Percentiles rank a stretch among this genome's conserved stretches.
These are phyloP conservation scores for Colletotrichum costaricense DNA, from an alignment of 2,329 filamentous ascomycete genomes.

Conservation along the genomic window DNA sequence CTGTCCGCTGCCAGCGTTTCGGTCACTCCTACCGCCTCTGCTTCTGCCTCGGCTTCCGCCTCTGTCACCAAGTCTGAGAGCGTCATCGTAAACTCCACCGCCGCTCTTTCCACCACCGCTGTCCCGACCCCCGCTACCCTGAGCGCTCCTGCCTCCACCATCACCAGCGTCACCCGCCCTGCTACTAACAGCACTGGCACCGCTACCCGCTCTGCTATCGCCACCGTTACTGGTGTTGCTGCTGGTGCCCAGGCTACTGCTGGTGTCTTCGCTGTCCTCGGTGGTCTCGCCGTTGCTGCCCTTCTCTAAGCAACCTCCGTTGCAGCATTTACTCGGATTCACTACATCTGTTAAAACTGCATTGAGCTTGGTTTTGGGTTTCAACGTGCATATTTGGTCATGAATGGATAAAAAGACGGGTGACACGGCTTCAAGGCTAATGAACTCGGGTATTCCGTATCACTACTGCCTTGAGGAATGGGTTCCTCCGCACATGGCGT, in stretches of 20 bases:
- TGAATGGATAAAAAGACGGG: conserved; percentile 36
- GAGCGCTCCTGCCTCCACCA: conserved; percentile 40
- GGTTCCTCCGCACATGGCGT: conserved; percentile 32
- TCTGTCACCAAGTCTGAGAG: conserved; percentile 40
- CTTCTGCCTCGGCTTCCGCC: conserved; percentile 32
- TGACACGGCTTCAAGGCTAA: conserved; percentile 26
- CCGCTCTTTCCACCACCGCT: conserved; percentile 36
- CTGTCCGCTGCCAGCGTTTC: conserved; percentile 45
- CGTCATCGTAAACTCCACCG: conserved; percentile 40
- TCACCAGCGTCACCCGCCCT: conserved; percentile 37
- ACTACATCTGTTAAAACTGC: conserved; percentile 31
- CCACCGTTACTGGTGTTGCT: conserved; percentile 16
- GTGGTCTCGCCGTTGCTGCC: conserved; percentile 35
- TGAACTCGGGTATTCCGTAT: background rate
- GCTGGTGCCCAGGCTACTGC: conserved; percentile 33
- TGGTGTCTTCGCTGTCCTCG: conserved; percentile 35
- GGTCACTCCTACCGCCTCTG: conserved; percentile 40
- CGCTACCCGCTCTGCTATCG: conserved; percentile 20
- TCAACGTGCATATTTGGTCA: conserved; percentile 35
- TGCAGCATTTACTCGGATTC: conserved; percentile 32
- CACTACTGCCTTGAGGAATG: conserved; percentile 12
- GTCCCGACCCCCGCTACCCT: conserved; percentile 33
- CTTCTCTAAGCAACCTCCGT: conserved; percentile 29
- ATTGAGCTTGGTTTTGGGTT: conserved; percentile 27
- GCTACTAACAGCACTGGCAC: conserved; percentile 32